These are phyloP conservation scores for Cajanus cajan DNA, from an alignment of 306 rosid genomes.

Conservation along the genomic window DNA sequence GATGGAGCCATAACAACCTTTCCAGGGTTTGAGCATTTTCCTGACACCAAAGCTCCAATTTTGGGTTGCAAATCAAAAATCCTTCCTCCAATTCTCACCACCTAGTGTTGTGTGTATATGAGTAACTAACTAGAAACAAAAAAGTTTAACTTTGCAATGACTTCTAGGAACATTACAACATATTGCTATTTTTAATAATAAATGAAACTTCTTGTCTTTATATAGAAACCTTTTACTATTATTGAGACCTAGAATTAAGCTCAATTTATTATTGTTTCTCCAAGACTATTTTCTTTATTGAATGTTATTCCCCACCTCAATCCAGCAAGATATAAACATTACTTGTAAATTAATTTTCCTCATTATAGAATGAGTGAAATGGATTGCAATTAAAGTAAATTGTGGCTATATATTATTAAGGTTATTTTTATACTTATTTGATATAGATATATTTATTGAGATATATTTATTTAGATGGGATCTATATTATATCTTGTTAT, in stretches of 20 bases:
- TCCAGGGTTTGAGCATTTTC: slow-evolving; percentile 28
- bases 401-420: too few species aligned
- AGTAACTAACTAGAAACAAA: neutral
- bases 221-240: neutral
- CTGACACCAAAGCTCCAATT: slow-evolving; percentile 43
- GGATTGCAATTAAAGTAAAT: neutral
- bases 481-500: too few species aligned
- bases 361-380: neutral
- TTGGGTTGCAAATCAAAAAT: slow-evolving; percentile 30
- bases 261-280: neutral
- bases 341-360: neutral
- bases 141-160: neutral
- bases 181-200: neutral
- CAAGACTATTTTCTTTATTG: neutral
- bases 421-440: too few species aligned
- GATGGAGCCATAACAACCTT: slow-evolving; percentile 24
- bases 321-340: neutral
- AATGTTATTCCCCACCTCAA: too few species aligned
- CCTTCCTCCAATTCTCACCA: slow-evolving; percentile 45
- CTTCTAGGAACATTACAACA: neutral
- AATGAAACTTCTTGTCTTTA: neutral
- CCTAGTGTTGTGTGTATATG: neutral
- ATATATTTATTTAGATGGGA: too few species aligned
- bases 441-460: too few species aligned
- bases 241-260: neutral